phyloP scores from a whole-genome alignment of 345 rosid genomes.

The Erodium maritimum region DNA sequence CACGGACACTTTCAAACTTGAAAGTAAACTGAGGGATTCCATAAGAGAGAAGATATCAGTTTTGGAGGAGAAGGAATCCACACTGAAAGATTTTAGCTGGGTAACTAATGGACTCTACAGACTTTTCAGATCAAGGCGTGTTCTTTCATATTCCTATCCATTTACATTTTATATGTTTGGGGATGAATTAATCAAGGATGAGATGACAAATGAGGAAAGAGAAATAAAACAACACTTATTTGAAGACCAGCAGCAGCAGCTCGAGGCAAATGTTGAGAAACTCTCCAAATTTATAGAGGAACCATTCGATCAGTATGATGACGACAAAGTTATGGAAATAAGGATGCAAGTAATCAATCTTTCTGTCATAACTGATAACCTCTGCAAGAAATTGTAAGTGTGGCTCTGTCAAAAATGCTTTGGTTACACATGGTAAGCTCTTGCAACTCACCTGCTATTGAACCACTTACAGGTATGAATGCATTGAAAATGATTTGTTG shows the following conservation, averaged over 20 bases:
- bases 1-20: too few relatives aligned
- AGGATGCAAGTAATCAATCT: conserved; percentile 75
- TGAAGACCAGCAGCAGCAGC: conserved; percentile 96
- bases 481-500: conserved; percentile 80
- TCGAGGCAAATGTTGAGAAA: conserved; percentile 77
- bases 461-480: conserved; percentile 57
- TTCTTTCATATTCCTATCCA: conserved; percentile 72
- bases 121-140: conserved; percentile 71
- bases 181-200: conserved; percentile 70
- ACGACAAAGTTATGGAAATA: conserved; percentile 52
- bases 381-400: conserved; percentile 66
- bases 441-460: background rate
- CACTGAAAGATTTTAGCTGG: conserved; percentile 55
- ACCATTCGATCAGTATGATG: conserved; percentile 61
- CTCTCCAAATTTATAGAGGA: conserved; percentile 75
- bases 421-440: background rate
- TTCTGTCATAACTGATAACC: conserved; percentile 30
- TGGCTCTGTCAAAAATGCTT: background rate
- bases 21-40: too few relatives aligned
- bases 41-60: too few relatives aligned
- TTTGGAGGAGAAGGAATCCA: too few relatives aligned
- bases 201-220: conserved; percentile 54
- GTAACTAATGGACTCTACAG: conserved; percentile 55
- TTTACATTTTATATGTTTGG: conserved; percentile 94
- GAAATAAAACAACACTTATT: conserved; percentile 63